Percentiles rank a stretch among this genome's conserved stretches.
phyloP scores from a whole-genome alignment of 768 basidiomycete species.

The Boletus insuetus region DNA sequence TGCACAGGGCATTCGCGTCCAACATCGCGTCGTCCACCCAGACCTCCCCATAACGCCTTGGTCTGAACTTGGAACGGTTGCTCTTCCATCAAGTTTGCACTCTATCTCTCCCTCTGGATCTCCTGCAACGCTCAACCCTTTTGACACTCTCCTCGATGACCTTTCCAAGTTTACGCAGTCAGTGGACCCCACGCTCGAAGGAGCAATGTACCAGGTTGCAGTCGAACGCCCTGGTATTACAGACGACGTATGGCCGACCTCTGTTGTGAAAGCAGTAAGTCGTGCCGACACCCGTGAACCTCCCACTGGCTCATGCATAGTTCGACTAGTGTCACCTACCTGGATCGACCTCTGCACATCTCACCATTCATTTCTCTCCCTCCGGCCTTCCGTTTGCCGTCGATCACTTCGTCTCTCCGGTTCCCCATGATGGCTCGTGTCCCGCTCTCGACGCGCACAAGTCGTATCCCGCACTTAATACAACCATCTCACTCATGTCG shows the following conservation, averaged over 20 bases:
- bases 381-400: slow-evolving; percentile 56
- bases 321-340: slow-evolving; percentile 62
- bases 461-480: slow-evolving; percentile 37
- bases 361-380: slow-evolving; percentile 53
- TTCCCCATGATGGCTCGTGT: slow-evolving; percentile 70
- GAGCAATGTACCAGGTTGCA: slow-evolving; percentile 70
- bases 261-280: slow-evolving; percentile 41
- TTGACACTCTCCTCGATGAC: slow-evolving; percentile 45
- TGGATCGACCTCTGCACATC: slow-evolving; percentile 49
- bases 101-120: slow-evolving; percentile 37
- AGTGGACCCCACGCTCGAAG: slow-evolving; percentile 37
- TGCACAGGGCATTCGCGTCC: slow-evolving; percentile 19
- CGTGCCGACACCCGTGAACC: slow-evolving; percentile 48
- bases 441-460: slow-evolving; percentile 26
- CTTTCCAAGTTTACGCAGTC: slow-evolving; percentile 41
- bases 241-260: slow-evolving; percentile 34
- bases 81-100: slow-evolving; percentile 16
- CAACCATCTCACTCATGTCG: slow-evolving; percentile 52
- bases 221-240: slow-evolving; percentile 47
- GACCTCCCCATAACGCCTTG: slow-evolving; percentile 25
- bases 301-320: slow-evolving; percentile 13
- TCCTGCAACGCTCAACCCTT: slow-evolving; percentile 35
- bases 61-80: slow-evolving; percentile 26
- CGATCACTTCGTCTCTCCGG: slow-evolving; percentile 69
- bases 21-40: slow-evolving; percentile 34